A percentile compares a stretch with the other conserved stretches of the same genome.
phyloP scores from a whole-genome alignment of 352 stramenopile species.

The Globisporangium splendens region DNA sequence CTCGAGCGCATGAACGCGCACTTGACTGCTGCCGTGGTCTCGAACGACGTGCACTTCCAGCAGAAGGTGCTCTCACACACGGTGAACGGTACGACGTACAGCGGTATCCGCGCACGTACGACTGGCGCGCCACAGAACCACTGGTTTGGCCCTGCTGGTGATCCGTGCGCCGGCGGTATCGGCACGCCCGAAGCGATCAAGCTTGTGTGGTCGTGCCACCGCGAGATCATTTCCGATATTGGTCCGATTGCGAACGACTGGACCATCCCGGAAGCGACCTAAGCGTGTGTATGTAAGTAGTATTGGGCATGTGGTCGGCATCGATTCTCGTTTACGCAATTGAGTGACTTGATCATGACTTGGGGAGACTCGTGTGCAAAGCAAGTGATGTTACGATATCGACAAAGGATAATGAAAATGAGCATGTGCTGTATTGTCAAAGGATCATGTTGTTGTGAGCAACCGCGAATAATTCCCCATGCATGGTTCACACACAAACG shows the following conservation, averaged over 20 bases:
- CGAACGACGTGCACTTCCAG: slow-evolving; percentile 94
- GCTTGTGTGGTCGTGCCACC: slow-evolving; percentile 98
- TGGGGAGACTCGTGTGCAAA: too few relatives aligned
- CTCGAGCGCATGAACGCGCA: slow-evolving; percentile 97
- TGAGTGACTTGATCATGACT: too few relatives aligned
- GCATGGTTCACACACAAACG: too few relatives aligned
- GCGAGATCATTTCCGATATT: slow-evolving; percentile 96
- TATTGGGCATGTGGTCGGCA: background rate
- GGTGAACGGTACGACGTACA: slow-evolving; percentile 99
- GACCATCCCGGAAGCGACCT: slow-evolving; percentile 81
- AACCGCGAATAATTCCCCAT: too few relatives aligned
- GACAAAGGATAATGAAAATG: too few relatives aligned
- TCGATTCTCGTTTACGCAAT: too few relatives aligned
- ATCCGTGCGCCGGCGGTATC: slow-evolving; percentile 96
- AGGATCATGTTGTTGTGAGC: too few relatives aligned
- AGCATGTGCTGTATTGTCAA: too few relatives aligned
- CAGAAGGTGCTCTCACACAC: slow-evolving; percentile 93
- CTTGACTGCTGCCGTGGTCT: slow-evolving; percentile 97
- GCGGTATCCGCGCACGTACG: slow-evolving; percentile 93
- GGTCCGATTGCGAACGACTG: slow-evolving; percentile 65
- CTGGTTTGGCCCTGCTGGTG: slow-evolving; percentile 96
- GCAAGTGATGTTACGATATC: too few relatives aligned
- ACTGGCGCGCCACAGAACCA: slow-evolving; percentile 94
- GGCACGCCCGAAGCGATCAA: slow-evolving; percentile 98
- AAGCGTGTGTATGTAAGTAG: slow-evolving; percentile 21